These are phyloP conservation scores for Anthracocystis walkeri DNA, from an alignment of 1,284 basidiomycete species.

Conservation along the genomic window DNA sequence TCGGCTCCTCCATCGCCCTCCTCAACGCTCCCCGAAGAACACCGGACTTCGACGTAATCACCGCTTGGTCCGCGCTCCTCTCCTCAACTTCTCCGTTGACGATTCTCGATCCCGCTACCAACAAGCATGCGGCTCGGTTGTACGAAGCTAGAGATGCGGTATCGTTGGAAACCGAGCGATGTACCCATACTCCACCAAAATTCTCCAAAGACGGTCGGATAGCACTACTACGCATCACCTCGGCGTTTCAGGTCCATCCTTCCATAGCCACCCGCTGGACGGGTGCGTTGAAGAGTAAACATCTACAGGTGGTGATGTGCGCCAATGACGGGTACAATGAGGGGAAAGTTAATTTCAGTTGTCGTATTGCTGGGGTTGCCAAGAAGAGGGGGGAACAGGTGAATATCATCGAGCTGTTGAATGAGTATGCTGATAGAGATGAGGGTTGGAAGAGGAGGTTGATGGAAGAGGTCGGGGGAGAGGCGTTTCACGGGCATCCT, in stretches of 20 bases:
- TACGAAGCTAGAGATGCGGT: slow-evolving; percentile 50
- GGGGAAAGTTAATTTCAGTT: slow-evolving; percentile 40
- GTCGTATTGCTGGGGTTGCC: slow-evolving; percentile 43
- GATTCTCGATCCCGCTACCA: slow-evolving; percentile 40
- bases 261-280: slow-evolving; percentile 59
- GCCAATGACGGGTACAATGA: slow-evolving; percentile 53
- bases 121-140: slow-evolving; percentile 36
- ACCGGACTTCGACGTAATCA: slow-evolving; percentile 49
- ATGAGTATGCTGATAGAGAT: slow-evolving; percentile 53
- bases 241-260: slow-evolving; percentile 56
- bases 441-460: slow-evolving; percentile 17
- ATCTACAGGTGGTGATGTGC: slow-evolving; percentile 59
- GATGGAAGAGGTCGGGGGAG: slow-evolving; percentile 25
- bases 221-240: slow-evolving; percentile 51
- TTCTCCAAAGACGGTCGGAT: slow-evolving; percentile 58
- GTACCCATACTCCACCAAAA: slow-evolving; percentile 58
- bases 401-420: slow-evolving; percentile 52
- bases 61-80: slow-evolving; percentile 44
- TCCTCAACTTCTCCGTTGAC: slow-evolving; percentile 34
- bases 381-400: slow-evolving; percentile 48
- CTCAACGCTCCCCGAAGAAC: slow-evolving; percentile 56
- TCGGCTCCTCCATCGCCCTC: slow-evolving; percentile 49
- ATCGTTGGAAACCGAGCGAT: slow-evolving; percentile 47
- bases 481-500: slow-evolving; percentile 54
- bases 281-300: slow-evolving; percentile 50